Percentiles rank a stretch among this genome's conserved stretches.
phyloP scores from a whole-genome alignment of 352 stramenopile genomes.

The Aphanomyces euteiches region DNA sequence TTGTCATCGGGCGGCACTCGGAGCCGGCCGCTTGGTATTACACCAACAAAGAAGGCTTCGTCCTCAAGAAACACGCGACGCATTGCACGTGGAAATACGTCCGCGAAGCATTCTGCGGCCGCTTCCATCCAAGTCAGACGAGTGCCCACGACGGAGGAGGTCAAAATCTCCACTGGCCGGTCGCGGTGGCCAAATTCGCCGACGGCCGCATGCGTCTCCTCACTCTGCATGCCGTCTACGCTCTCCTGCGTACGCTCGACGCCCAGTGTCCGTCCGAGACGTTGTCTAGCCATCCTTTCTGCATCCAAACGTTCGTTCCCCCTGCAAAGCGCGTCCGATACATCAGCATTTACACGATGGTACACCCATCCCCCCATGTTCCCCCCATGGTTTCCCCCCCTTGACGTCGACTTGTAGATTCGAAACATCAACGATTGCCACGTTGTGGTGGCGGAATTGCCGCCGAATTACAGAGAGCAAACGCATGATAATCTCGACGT shows the following conservation, averaged over 20 bases:
- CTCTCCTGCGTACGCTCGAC: conserved; percentile 3
- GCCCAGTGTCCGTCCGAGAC: neutral
- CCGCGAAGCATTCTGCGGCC: conserved; percentile 14
- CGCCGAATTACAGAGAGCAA: conserved; percentile 24
- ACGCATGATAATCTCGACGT: conserved; percentile 14
- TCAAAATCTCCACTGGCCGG: conserved; percentile 21
- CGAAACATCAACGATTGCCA: conserved; percentile 15
- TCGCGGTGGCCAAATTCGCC: conserved; percentile 24
- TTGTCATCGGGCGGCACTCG: conserved; percentile 16
- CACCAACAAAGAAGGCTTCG: conserved; percentile 25
- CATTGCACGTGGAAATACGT: conserved; percentile 29
- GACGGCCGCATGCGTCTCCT: conserved; percentile 24
- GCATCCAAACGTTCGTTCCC: conserved; percentile 21
- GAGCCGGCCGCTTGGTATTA: conserved; percentile 22
- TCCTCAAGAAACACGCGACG: conserved; percentile 18
- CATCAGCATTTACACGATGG: conserved; percentile 28
- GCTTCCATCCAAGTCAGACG: neutral
- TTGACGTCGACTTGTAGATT: conserved; percentile 9
- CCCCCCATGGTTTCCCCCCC: too few species aligned
- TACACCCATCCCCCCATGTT: neutral
- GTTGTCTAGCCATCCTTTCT: conserved; percentile 15
- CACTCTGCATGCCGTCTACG: neutral
- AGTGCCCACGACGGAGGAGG: neutral
- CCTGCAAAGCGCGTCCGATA: conserved; percentile 29
- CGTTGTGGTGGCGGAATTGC: conserved; percentile 25